Evolutionary conservation across 2,329 filamentous ascomycete species (phyloP).

Genomic region (Chaetothyriales sp.): DNA sequence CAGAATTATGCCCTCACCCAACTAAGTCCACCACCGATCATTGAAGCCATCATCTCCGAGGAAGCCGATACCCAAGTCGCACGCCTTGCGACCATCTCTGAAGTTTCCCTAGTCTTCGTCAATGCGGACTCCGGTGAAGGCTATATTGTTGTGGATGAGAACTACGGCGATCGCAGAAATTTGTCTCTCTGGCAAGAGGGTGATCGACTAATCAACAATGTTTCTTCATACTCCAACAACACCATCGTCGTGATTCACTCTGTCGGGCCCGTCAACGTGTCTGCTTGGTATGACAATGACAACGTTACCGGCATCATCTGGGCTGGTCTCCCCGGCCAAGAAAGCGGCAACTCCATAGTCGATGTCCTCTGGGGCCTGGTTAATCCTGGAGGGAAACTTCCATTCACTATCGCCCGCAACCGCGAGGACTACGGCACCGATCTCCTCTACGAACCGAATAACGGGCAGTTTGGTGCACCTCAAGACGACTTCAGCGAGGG

Average conservation of each 20-base stretch:
- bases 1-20: constrained; percentile 52
- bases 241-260: constrained; percentile 88
- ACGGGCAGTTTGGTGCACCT: constrained; percentile 38
- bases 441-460: constrained; percentile 45
- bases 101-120: constrained; percentile 64
- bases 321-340: constrained; percentile 61
- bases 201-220: constrained; percentile 67
- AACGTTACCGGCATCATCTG: constrained; percentile 65
- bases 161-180: constrained; percentile 81
- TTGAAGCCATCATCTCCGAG: constrained; percentile 47
- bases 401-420: constrained; percentile 46
- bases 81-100: constrained; percentile 38
- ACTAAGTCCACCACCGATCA: constrained; percentile 42
- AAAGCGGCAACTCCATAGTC: constrained; percentile 60
- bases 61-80: constrained; percentile 40
- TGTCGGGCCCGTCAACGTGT: constrained; percentile 62
- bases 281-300: constrained; percentile 45
- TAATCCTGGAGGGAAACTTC: constrained; percentile 49
- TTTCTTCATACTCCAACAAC: constrained; percentile 66
- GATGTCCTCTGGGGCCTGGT: constrained; percentile 58
- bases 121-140: constrained; percentile 80
- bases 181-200: constrained; percentile 77
- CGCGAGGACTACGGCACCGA: constrained; percentile 43
- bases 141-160: constrained; percentile 69
- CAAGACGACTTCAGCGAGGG: constrained; percentile 45